phyloP scores from a whole-genome alignment of 768 basidiomycete species.

The Kwoniella botswanensis region DNA sequence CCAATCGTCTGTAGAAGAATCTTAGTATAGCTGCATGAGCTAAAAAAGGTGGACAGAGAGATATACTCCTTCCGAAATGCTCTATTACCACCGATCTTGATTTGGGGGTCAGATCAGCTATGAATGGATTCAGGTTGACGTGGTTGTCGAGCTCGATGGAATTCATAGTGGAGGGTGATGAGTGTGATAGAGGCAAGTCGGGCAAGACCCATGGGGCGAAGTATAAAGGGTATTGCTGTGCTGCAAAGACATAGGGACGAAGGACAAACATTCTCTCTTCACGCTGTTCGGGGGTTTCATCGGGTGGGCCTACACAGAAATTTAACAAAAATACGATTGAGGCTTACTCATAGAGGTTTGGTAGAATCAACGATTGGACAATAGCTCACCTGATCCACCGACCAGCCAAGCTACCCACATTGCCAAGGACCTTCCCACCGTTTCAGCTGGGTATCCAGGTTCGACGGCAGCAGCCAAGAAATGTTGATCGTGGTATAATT shows the following conservation, averaged over 20 bases:
- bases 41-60: constrained; percentile 57
- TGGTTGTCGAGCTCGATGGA: neutral
- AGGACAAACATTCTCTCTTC: constrained; percentile 60
- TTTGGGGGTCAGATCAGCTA: constrained; percentile 56
- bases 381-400: constrained; percentile 31
- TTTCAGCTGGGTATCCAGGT: constrained; percentile 58
- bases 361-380: neutral
- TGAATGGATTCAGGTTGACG: constrained; percentile 43
- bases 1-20: constrained; percentile 51
- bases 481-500: constrained; percentile 54
- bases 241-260: constrained; percentile 60
- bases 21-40: constrained; percentile 59
- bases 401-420: constrained; percentile 58
- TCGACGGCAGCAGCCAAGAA: constrained; percentile 54
- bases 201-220: constrained; percentile 59
- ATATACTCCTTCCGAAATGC: constrained; percentile 54
- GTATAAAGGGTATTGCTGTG: constrained; percentile 56
- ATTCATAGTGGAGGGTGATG: neutral
- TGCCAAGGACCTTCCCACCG: constrained; percentile 49
- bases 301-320: constrained; percentile 9
- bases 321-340: neutral
- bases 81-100: constrained; percentile 45
- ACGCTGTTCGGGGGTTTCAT: constrained; percentile 36
- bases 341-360: neutral
- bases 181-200: constrained; percentile 47